Evolutionary conservation across 2,329 filamentous ascomycete species (phyloP).

Genomic region (Ophiostoma montium): DNA sequence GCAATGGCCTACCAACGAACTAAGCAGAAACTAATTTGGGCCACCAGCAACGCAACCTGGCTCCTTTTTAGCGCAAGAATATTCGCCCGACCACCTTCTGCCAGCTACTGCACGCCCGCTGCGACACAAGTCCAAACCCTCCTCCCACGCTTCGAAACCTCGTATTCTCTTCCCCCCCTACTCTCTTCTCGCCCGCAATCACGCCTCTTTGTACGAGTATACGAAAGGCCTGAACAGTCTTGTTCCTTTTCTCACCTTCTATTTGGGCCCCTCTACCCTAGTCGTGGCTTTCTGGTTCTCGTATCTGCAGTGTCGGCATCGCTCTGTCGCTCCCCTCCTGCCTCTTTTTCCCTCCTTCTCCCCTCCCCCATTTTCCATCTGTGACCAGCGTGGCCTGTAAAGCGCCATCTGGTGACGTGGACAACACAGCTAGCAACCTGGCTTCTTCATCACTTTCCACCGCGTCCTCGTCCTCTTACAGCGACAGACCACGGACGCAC

Average conservation of each 20-base stretch:
- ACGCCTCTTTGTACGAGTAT: not conserved
- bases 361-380: not conserved
- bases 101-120: not conserved
- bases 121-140: no score
- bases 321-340: not conserved
- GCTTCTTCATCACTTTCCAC: constrained; percentile 32
- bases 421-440: constrained; percentile 28
- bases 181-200: not conserved
- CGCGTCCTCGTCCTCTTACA: constrained; percentile 41
- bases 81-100: constrained; percentile 3
- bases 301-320: no score
- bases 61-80: constrained; percentile 10
- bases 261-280: not conserved
- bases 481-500: constrained; percentile 34
- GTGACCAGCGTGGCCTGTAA: constrained; percentile 13
- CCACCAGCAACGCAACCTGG: constrained; percentile 8
- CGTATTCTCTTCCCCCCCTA: not conserved
- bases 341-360: not conserved
- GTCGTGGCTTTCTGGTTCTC: not conserved
- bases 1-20: constrained; percentile 8
- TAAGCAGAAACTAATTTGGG: constrained; percentile 3
- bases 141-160: not conserved
- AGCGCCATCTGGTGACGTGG: constrained; percentile 16
- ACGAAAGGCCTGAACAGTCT: no score
- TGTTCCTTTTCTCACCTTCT: not conserved